Evolutionary conservation across 1,284 basidiomycete species (phyloP).

Genomic region (Ganoderma boninense): DNA sequence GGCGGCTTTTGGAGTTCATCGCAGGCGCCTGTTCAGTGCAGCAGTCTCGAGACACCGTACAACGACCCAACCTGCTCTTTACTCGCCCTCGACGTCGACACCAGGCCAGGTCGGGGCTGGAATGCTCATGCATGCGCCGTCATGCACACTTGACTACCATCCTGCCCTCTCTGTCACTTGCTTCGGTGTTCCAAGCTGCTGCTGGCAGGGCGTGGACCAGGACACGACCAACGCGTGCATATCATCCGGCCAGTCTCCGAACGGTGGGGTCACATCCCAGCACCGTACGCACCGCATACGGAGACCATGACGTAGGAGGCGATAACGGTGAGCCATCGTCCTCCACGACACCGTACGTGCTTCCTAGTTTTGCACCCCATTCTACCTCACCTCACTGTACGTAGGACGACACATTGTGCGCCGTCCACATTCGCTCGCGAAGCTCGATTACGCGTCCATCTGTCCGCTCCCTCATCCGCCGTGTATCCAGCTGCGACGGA

Average conservation of each 20-base stretch:
- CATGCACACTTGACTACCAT: slow-evolving; percentile 54
- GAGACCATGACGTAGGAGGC: slow-evolving; percentile 19
- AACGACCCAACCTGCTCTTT: slow-evolving; percentile 22
- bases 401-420: slow-evolving; percentile 17
- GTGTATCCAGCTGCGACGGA: neutral
- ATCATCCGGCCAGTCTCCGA: slow-evolving; percentile 28
- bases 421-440: slow-evolving; percentile 5
- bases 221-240: slow-evolving; percentile 36
- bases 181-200: slow-evolving; percentile 55
- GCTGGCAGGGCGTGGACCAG: slow-evolving; percentile 60
- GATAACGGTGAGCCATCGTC: slow-evolving; percentile 17
- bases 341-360: slow-evolving; percentile 20
- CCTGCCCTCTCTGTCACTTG: slow-evolving; percentile 46
- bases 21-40: slow-evolving; percentile 9
- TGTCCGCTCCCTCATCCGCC: slow-evolving; percentile 3
- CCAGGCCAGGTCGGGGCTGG: slow-evolving; percentile 31
- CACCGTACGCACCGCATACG: slow-evolving; percentile 9
- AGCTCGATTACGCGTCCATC: neutral
- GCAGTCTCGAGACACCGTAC: slow-evolving; percentile 2
- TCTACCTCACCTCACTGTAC: slow-evolving; percentile 14
- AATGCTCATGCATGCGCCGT: slow-evolving; percentile 70
- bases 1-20: slow-evolving; percentile 26
- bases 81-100: slow-evolving; percentile 17
- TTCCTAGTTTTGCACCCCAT: slow-evolving; percentile 3
- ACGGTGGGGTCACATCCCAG: slow-evolving; percentile 15